phyloP scores from a whole-genome alignment of 495 filamentous ascomycete genomes.

The Talaromyces trachyspermus region DNA sequence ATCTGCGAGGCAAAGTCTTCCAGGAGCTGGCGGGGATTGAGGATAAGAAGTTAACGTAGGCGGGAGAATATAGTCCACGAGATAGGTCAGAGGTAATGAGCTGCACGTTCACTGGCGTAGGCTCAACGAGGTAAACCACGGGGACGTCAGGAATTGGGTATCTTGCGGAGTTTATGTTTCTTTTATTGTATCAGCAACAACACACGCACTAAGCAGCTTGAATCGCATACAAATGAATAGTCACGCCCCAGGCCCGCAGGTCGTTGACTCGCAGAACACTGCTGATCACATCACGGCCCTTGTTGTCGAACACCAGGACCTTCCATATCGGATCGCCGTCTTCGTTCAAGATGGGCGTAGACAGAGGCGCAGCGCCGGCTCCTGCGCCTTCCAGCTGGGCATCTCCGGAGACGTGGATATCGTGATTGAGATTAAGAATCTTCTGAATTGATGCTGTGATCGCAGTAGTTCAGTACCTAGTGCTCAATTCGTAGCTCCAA shows the following conservation, averaged over 20 bases:
- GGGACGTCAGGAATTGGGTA: slow-evolving; percentile 95
- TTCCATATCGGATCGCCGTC: slow-evolving; percentile 83
- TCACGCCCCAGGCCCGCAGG: slow-evolving; percentile 85
- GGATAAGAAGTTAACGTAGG: slow-evolving; percentile 95
- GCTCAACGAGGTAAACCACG: slow-evolving; percentile 92
- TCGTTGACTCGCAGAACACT: slow-evolving; percentile 92
- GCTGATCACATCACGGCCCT: slow-evolving; percentile 76
- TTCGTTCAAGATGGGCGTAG: slow-evolving; percentile 75
- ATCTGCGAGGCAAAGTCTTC: slow-evolving; percentile 94
- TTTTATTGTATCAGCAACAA: slow-evolving; percentile 22
- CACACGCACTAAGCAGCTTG: neutral
- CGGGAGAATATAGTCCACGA: slow-evolving; percentile 81
- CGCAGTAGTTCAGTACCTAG: slow-evolving; percentile 21
- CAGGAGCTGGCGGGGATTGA: slow-evolving; percentile 88
- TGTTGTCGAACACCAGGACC: slow-evolving; percentile 60
- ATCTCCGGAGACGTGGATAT: slow-evolving; percentile 47
- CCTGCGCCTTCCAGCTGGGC: slow-evolving; percentile 46
- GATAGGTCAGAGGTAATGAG: slow-evolving; percentile 82
- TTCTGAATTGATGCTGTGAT: slow-evolving; percentile 93
- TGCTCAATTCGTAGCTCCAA: neutral
- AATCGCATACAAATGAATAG: slow-evolving; percentile 75
- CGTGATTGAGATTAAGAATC: slow-evolving; percentile 90
- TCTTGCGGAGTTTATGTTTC: slow-evolving; percentile 73
- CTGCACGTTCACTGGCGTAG: slow-evolving; percentile 69
- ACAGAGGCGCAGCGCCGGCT: slow-evolving; percentile 23